A percentile compares a stretch with the other conserved stretches of the same genome.
These are phyloP conservation scores for Ormosia emarginata DNA, from an alignment of 306 rosid species.

Conservation along the genomic window DNA sequence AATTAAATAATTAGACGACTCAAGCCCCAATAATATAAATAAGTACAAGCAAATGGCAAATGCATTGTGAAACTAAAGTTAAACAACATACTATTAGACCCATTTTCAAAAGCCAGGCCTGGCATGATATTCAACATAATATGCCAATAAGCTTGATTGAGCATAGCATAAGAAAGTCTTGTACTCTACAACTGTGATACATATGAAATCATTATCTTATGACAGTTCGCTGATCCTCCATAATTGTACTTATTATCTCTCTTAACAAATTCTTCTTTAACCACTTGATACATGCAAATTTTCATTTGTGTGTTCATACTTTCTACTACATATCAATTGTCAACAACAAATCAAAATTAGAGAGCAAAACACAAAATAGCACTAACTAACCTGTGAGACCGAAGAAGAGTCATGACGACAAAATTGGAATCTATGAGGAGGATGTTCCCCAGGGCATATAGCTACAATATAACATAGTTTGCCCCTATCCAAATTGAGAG, in stretches of 20 bases:
- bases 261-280: not conserved
- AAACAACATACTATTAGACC: not conserved
- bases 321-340: not conserved
- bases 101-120: not conserved
- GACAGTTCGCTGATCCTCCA: not conserved
- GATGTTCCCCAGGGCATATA: conserved; percentile 93
- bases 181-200: not conserved
- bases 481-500: conserved; percentile 96
- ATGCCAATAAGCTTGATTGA: not conserved
- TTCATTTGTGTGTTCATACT: not conserved
- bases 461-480: conserved; percentile 84
- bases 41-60: not conserved
- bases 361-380: not conserved
- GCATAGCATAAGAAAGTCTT: not conserved
- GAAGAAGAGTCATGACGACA: conserved; percentile 90
- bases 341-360: not conserved
- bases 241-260: not conserved
- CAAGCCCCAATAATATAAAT: conserved; percentile 1
- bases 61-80: not conserved
- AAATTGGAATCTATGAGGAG: conserved; percentile 76
- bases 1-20: not conserved
- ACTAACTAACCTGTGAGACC: conserved; percentile 78
- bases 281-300: not conserved
- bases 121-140: not conserved
- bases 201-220: not conserved